These are phyloP conservation scores for Ophiostoma tasmaniense DNA, from an alignment of 2,329 filamentous ascomycete genomes.

Conservation along the genomic window DNA sequence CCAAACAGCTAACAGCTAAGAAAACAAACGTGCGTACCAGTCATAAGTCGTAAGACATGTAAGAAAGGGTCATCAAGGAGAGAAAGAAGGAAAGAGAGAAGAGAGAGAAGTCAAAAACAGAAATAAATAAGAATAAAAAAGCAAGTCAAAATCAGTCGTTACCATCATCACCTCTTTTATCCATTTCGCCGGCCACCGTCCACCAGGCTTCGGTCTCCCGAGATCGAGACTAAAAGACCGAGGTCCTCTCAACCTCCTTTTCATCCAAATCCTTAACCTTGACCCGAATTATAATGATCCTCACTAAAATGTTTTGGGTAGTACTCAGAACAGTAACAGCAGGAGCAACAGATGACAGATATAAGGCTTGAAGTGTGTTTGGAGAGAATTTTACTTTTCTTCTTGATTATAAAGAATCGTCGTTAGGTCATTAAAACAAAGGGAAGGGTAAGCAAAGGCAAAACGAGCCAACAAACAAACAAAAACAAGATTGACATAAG, in stretches of 20 bases:
- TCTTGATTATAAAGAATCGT: slow-evolving; percentile 11
- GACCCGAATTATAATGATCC: not conserved
- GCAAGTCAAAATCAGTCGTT: not conserved
- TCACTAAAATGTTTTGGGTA: not conserved
- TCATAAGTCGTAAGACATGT: not conserved
- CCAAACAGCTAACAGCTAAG: not conserved
- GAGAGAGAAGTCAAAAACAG: not conserved
- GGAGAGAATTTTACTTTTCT: slow-evolving; percentile 11
- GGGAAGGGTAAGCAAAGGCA: slow-evolving; percentile 2
- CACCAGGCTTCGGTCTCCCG: not conserved
- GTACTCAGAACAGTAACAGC: not conserved
- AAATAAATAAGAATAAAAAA: not conserved
- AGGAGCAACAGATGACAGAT: not conserved
- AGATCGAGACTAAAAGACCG: not conserved
- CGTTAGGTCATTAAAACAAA: slow-evolving; percentile 16
- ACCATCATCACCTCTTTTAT: not conserved
- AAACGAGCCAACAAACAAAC: not conserved
- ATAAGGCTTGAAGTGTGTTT: not conserved
- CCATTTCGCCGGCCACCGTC: not conserved
- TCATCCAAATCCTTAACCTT: not conserved
- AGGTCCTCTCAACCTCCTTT: not conserved
- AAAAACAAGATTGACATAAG: slow-evolving; percentile 4
- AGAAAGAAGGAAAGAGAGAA: not conserved
- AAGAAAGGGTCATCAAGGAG: not conserved
- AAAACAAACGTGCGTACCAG: not conserved